Conservation (phyloP, 768 basidiomycete species). For the Mycena galericulata region DNA sequence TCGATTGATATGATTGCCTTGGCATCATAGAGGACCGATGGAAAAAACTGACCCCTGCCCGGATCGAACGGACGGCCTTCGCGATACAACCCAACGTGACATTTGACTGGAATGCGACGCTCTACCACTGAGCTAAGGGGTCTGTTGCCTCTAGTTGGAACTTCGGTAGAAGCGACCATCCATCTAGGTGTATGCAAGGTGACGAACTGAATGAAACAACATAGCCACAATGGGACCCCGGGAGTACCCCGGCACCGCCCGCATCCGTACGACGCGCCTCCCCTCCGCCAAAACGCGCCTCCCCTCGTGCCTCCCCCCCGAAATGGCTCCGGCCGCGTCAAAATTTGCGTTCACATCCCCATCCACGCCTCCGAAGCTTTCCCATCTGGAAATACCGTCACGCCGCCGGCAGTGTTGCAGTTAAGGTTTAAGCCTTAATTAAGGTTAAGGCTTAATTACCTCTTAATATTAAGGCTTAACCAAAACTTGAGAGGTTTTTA, state of each 20-base stretch:
- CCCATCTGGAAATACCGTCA: neutral
- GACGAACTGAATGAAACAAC: too few relatives aligned
- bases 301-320: neutral
- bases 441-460: too few relatives aligned
- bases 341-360: neutral
- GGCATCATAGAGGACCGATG: neutral
- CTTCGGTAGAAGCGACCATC: too few relatives aligned
- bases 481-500: too few relatives aligned
- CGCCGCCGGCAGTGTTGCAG: too few relatives aligned
- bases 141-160: too few relatives aligned
- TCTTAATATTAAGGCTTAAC: too few relatives aligned
- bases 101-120: slow-evolving; percentile 19
- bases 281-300: neutral
- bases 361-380: neutral
- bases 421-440: too few relatives aligned
- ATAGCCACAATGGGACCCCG: slow-evolving; percentile 10
- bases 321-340: neutral
- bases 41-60: slow-evolving; percentile 1
- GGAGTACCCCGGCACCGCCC: neutral
- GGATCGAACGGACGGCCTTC: slow-evolving; percentile 20
- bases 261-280: neutral
- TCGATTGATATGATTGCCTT: too few relatives aligned
- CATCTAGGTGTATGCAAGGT: too few relatives aligned
- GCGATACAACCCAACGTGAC: neutral
- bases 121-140: slow-evolving; percentile 20